Percentiles rank a stretch among this genome's conserved stretches.
phyloP scores from a whole-genome alignment of 108 stramenopile genomes.

The Discostella pseudostelligera region DNA sequence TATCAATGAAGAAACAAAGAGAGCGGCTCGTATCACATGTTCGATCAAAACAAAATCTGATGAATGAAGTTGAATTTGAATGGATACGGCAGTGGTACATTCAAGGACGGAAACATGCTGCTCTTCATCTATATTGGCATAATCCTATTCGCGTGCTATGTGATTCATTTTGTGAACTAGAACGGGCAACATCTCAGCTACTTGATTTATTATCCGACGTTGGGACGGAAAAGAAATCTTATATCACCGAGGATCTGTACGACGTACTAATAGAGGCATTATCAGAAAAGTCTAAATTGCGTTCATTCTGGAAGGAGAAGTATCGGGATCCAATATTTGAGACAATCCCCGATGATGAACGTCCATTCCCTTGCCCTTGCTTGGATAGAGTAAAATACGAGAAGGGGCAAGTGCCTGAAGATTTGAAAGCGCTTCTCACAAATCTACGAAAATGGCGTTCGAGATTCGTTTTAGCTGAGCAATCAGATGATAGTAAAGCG shows the following conservation, averaged over 20 bases:
- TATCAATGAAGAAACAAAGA: slow-evolving; percentile 13
- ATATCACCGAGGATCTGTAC: slow-evolving; percentile 44
- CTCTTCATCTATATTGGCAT: slow-evolving; percentile 58
- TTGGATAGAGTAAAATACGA: slow-evolving; percentile 19
- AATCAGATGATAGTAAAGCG: not conserved
- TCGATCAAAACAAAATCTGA: slow-evolving; percentile 46
- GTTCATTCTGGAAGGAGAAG: slow-evolving; percentile 31
- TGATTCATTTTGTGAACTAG: slow-evolving; percentile 23
- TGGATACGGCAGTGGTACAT: slow-evolving; percentile 83
- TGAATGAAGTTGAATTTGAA: slow-evolving; percentile 80
- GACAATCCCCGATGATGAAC: slow-evolving; percentile 25
- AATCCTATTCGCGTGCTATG: slow-evolving; percentile 36
- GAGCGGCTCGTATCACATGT: slow-evolving; percentile 28
- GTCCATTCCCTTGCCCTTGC: slow-evolving; percentile 24
- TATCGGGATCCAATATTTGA: slow-evolving; percentile 38
- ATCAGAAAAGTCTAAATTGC: slow-evolving; percentile 27
- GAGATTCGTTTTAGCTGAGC: slow-evolving; percentile 23
- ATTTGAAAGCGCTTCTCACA: slow-evolving; percentile 21
- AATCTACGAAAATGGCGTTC: slow-evolving; percentile 39
- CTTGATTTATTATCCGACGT: slow-evolving; percentile 8
- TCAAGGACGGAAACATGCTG: slow-evolving; percentile 64
- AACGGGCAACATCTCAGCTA: slow-evolving; percentile 2
- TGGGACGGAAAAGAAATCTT: not conserved
- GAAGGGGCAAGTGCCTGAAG: slow-evolving; percentile 11
- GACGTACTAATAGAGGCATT: slow-evolving; percentile 52